Base-by-base conservation (phyloP, 2,329 filamentous ascomycete species). In the Coniella lustricola region DNA sequence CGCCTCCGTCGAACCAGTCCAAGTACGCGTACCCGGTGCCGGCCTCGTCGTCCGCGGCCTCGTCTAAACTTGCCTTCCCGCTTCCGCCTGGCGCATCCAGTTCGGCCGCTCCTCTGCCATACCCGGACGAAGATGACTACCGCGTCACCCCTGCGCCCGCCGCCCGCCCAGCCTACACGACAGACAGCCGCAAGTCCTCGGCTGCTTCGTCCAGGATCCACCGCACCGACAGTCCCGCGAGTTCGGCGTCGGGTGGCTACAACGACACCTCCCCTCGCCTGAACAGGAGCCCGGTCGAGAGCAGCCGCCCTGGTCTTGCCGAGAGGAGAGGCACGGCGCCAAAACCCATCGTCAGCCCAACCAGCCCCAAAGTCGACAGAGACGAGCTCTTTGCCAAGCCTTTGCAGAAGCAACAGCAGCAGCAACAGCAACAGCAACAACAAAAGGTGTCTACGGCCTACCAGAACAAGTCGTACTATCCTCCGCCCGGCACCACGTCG, bases 251-350 rank as follows among this genome's bases (percentile, higher is more conserved):
- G 55, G 67, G 54, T 33, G 66, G 63, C 54, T 74, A 68, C 54
- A 75, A 75, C 57, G 74, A 78, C 50, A 72, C 67, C 2, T 69
- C 69, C 10, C 70, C 75, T 55, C 76, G 81, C 42, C 68, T 85
- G 59, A 75, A 76, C 52, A 70, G 72, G 57, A 73, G 73, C 52
- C 71, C 78, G 22, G 63, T 70, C 56, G 72, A 85, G 59, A 72
- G 75, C 63, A 78, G 76, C 62, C 72, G 75, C 12, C 80, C 80
- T 37, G 77, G 80, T 42, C 72, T 95, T 51, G 89, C 88, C 16
- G 89, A 95, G 69, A 77, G 90, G 56, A 79, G 90, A 60, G 87
- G 87, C 20, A 84, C 85, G n/a, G 82, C 77, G 7, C 87, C 89
- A 20, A 90, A 88, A 62, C 85, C 89, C 41, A 73, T 95, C 43